phyloP scores from a whole-genome alignment of 2,329 filamentous ascomycete species.

The Diaporthe sp. region DNA sequence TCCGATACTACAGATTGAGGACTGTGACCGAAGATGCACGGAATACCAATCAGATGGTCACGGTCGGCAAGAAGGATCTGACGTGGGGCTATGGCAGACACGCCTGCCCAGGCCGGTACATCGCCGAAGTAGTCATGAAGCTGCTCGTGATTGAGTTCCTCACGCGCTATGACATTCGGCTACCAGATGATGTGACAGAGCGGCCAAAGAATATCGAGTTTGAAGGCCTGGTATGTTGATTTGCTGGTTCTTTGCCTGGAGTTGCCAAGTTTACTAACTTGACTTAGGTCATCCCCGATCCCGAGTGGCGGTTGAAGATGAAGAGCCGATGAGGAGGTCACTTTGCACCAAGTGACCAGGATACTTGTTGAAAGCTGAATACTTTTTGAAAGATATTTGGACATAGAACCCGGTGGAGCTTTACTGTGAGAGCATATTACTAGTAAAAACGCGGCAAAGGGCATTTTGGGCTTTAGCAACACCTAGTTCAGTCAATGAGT shows the following conservation, averaged over 20 bases:
- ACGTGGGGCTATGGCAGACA: slow-evolving; percentile 39
- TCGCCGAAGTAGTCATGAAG: slow-evolving; percentile 37
- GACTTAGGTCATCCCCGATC: neutral
- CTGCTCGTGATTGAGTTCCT: neutral
- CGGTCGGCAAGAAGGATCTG: slow-evolving; percentile 15
- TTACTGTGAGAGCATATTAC: too few relatives aligned
- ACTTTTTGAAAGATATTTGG: too few relatives aligned
- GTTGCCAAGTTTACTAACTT: too few relatives aligned
- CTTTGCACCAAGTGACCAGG: too few relatives aligned
- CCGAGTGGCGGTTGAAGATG: neutral
- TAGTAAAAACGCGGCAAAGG: too few relatives aligned
- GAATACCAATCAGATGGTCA: slow-evolving; percentile 7
- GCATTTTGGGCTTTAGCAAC: too few relatives aligned
- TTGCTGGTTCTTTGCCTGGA: too few relatives aligned
- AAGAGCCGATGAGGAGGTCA: neutral
- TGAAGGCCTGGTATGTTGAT: neutral
- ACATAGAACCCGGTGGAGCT: too few relatives aligned
- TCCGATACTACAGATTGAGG: neutral
- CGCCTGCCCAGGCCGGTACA: slow-evolving; percentile 40
- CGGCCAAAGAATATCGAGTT: neutral
- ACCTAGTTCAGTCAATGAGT: too few relatives aligned
- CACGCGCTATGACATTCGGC: neutral
- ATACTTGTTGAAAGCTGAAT: too few relatives aligned
- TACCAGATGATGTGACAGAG: neutral
- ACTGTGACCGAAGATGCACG: neutral